Evolutionary conservation across 2,329 filamentous ascomycete species (phyloP).

Genomic region (Thielaviopsis ethacetica): DNA sequence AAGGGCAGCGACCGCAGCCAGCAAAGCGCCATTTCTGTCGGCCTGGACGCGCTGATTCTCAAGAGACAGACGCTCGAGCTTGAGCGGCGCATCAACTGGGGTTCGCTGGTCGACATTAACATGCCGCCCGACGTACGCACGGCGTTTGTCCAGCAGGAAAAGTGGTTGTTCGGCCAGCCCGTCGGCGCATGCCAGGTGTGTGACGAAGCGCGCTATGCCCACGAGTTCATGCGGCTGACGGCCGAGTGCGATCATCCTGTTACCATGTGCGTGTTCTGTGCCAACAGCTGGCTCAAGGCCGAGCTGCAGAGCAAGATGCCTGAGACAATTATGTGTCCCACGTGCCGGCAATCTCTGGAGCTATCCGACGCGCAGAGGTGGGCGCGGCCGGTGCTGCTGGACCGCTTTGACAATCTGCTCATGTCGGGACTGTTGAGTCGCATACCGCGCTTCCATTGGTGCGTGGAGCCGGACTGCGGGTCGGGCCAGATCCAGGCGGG

Average conservation of each 20-base stretch:
- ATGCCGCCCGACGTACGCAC: not conserved
- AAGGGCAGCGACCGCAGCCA: not conserved
- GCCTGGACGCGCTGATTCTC: not conserved
- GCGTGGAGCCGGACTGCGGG: conserved; percentile 20
- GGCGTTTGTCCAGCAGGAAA: conserved; percentile 2
- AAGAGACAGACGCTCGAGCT: not conserved
- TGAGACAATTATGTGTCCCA: conserved; percentile 2
- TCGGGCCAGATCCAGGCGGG: conserved; percentile 23
- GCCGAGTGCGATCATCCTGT: not conserved
- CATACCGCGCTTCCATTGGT: conserved; percentile 22
- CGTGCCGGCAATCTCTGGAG: not conserved
- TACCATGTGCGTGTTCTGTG: conserved; percentile 4
- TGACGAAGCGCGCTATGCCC: conserved; percentile 4
- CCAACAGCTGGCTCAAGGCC: conserved; percentile 4
- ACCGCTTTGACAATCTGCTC: conserved; percentile 21
- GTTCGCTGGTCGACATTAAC: conserved; percentile 6
- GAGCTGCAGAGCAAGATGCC: not conserved
- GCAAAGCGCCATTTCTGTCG: not conserved
- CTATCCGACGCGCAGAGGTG: not conserved
- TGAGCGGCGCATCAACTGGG: not conserved
- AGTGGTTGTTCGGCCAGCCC: conserved; percentile 5
- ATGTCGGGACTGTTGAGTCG: conserved; percentile 18
- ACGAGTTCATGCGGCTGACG: conserved; percentile 4
- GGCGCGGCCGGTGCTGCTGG: conserved; percentile 2
- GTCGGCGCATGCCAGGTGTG: conserved; percentile 1